Evolutionary conservation across 169 alveolate species (phyloP), one percentile per base, ranked within the genome.

Genomic region (Plasmodium coatneyi): DNA sequence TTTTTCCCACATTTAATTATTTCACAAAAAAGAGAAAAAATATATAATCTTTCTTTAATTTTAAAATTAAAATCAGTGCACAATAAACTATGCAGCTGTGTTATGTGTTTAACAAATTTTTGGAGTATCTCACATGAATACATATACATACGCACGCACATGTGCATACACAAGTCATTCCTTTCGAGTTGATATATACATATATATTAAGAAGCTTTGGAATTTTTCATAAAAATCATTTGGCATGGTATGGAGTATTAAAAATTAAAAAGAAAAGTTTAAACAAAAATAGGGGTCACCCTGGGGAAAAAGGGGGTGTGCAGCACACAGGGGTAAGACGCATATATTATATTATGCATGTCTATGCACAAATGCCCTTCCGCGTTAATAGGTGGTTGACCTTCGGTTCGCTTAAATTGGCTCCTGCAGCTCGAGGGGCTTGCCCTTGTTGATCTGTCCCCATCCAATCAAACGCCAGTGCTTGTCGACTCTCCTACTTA

Each of bases 391-490:
- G 30, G 25, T 43, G 22, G 36, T 72, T n/a, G 36, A 49, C 43
- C 5, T 14, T 46, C 79, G 54, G 76, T 84, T 84, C 54, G 76
- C 54, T 72, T 54, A 79, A 82, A 92, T 91, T n/a, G 93, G 83
- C 90, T 82, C 92, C 91, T 96, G 97, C 19, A 97, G 92, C 16
- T 94, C 92, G 70, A 97, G 94, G 41, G 97, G 96, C 84, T 96
- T 95, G 80, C 98, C 98, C 78, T 92, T 92, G 83, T 97, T 96
- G 92, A 99, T 98, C 92, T 97, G 99, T 34, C 99, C 99, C 99
- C 99, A 99, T 28, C 99, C 99, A 95, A 99, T 99, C 28, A 99
- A 97, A 90, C 99, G 97, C 99, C 99, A 99, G 95, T 98, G 99
- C 95, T 98, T 98, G 83, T 98, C 99, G 39, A 99, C 98, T 94